Evolutionary conservation across 2,329 filamentous ascomycete genomes (phyloP).

Genomic region (Rutstroemia sp.): DNA sequence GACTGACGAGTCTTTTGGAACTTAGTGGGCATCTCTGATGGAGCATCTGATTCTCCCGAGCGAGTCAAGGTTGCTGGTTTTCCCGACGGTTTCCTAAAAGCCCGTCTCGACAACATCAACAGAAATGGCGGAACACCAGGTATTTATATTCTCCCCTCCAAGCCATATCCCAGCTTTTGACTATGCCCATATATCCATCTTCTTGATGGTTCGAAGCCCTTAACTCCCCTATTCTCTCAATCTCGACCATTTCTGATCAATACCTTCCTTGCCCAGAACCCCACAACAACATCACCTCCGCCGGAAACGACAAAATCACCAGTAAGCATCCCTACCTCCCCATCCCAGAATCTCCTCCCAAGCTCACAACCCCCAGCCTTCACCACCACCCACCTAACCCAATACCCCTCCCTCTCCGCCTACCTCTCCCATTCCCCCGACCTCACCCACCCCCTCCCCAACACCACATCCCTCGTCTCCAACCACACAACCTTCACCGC

Average conservation of each 20-base stretch:
- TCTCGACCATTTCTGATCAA: too few species aligned
- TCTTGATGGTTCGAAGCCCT: too few species aligned
- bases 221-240: too few species aligned
- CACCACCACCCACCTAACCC: constrained; percentile 4
- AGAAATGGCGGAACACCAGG: background rate
- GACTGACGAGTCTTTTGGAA: background rate
- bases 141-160: too few species aligned
- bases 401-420: constrained; percentile 16
- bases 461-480: constrained; percentile 24
- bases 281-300: constrained; percentile 24
- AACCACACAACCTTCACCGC: constrained; percentile 33
- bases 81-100: constrained; percentile 18
- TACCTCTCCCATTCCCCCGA: constrained; percentile 5
- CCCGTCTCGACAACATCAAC: constrained; percentile 10
- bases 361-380: background rate
- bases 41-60: background rate
- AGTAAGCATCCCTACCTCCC: constrained; percentile 3
- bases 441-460: constrained; percentile 4
- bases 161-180: too few species aligned
- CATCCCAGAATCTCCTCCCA: background rate
- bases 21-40: background rate
- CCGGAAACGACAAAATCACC: constrained; percentile 29
- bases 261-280: background rate
- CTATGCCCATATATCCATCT: too few species aligned
- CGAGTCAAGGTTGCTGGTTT: constrained; percentile 22